A percentile compares a stretch with the other conserved stretches of the same genome.
Conservation (phyloP, 2,329 filamentous ascomycete genomes). For the Bipolaris oryzae region DNA sequence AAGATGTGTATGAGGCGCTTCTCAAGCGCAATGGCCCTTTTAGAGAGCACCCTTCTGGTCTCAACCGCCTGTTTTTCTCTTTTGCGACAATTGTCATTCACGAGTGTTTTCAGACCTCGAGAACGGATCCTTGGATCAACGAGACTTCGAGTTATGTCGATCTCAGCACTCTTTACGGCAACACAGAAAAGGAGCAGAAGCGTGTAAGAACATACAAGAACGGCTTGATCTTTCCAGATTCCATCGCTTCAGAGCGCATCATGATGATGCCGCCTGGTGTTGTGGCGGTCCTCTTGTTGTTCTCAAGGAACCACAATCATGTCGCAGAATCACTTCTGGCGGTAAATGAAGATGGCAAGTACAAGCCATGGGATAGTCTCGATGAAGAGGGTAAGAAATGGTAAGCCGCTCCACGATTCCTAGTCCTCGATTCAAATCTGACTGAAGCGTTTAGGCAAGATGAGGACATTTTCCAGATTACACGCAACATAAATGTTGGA, state of each 20-base stretch:
- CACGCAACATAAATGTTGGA: conserved; percentile 59
- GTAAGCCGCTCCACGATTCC: conserved; percentile 14
- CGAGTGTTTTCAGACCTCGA: conserved; percentile 69
- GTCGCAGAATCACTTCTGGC: conserved; percentile 75
- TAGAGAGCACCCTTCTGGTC: conserved; percentile 69
- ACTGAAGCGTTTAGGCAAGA: conserved; percentile 32
- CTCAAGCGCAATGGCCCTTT: conserved; percentile 64
- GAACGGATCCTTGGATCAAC: conserved; percentile 65
- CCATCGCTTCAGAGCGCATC: conserved; percentile 68
- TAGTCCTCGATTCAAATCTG: background rate
- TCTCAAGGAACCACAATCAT: conserved; percentile 80
- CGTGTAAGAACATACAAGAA: conserved; percentile 68
- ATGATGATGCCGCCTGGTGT: conserved; percentile 72
- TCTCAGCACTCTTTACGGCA: conserved; percentile 71
- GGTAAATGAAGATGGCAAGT: conserved; percentile 83
- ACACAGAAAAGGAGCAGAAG: conserved; percentile 68
- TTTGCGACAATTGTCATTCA: conserved; percentile 68
- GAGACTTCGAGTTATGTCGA: conserved; percentile 76
- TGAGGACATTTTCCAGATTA: conserved; percentile 59
- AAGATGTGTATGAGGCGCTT: conserved; percentile 67
- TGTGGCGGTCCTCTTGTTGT: conserved; percentile 68
- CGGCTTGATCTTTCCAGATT: conserved; percentile 71
- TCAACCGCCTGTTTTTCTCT: conserved; percentile 75
- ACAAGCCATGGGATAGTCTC: conserved; percentile 71
- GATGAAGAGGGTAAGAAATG: conserved; percentile 45